Conservation (phyloP, 176 grass and related monocot species). For the Melocanna baccifera region DNA sequence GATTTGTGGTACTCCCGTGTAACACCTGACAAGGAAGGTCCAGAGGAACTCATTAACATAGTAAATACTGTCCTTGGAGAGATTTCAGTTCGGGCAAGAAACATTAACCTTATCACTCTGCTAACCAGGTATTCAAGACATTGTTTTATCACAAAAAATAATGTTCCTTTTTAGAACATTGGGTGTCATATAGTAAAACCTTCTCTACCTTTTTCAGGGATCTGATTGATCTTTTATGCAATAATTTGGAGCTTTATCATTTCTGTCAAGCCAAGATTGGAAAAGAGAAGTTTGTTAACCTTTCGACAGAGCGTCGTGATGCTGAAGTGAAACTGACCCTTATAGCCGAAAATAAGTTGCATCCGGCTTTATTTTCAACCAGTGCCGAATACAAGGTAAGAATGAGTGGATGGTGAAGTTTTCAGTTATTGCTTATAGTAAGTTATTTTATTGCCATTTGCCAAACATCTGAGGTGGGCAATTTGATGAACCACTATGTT, state of each 20-base stretch:
- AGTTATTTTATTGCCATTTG: background rate
- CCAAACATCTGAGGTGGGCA: background rate
- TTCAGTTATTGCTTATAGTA: background rate
- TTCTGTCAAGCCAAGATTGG: constrained; percentile 84
- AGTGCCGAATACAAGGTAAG: constrained; percentile 84
- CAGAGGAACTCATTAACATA: constrained; percentile 65
- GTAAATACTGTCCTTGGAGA: constrained; percentile 74
- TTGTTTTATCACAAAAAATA: constrained; percentile 9
- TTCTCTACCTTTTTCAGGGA: constrained; percentile 54
- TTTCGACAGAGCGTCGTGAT: constrained; percentile 62
- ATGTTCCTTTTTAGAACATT: constrained; percentile 6
- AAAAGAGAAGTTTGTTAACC: constrained; percentile 70
- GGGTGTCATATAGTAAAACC: background rate
- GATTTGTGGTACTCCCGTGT: constrained; percentile 96
- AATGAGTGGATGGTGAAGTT: background rate
- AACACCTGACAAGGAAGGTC: constrained; percentile 88
- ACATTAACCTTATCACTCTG: constrained; percentile 78
- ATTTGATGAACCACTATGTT: constrained; percentile 6
- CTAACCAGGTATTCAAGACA: constrained; percentile 63
- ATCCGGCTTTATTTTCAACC: constrained; percentile 78
- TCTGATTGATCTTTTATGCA: constrained; percentile 73
- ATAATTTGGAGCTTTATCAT: constrained; percentile 83
- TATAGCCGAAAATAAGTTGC: constrained; percentile 74
- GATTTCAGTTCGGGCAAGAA: constrained; percentile 74
- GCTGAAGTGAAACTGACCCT: constrained; percentile 75